These are phyloP conservation scores for Fomitopsis serialis DNA, from an alignment of 768 basidiomycete species.

Conservation along the genomic window DNA sequence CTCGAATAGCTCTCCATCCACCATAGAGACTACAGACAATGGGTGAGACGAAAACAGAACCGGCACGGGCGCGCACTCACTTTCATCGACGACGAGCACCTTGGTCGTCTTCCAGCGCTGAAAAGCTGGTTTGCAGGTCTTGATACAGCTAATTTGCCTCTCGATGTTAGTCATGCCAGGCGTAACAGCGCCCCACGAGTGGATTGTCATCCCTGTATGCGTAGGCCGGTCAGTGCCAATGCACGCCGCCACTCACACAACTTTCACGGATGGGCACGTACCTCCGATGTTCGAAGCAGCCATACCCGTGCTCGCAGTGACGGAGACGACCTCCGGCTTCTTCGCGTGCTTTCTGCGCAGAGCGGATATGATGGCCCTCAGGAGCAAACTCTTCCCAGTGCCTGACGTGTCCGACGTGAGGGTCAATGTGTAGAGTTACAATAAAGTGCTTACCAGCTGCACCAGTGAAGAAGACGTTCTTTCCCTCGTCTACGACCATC, in stretches of 20 bases:
- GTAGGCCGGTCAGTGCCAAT: background rate
- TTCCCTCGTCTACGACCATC: slow-evolving; percentile 49
- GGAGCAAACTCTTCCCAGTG: slow-evolving; percentile 58
- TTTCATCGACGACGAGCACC: slow-evolving; percentile 63
- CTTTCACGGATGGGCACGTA: slow-evolving; percentile 5
- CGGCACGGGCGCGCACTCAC: slow-evolving; percentile 25
- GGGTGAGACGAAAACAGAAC: background rate
- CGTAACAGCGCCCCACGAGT: slow-evolving; percentile 57
- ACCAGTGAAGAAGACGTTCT: slow-evolving; percentile 65
- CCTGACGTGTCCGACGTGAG: slow-evolving; percentile 29
- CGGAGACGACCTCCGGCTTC: slow-evolving; percentile 40
- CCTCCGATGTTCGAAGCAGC: slow-evolving; percentile 72
- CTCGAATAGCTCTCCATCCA: slow-evolving; percentile 58
- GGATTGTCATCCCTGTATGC: slow-evolving; percentile 48
- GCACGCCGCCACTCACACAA: slow-evolving; percentile 1
- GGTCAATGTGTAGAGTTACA: background rate
- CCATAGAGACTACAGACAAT: slow-evolving; percentile 55
- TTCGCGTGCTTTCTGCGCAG: slow-evolving; percentile 43
- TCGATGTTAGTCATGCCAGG: slow-evolving; percentile 41
- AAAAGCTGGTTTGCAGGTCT: slow-evolving; percentile 46
- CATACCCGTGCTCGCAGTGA: slow-evolving; percentile 58
- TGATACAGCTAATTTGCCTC: slow-evolving; percentile 44
- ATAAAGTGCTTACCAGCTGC: slow-evolving; percentile 48
- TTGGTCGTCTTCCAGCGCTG: slow-evolving; percentile 53
- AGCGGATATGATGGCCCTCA: slow-evolving; percentile 50